Base-by-base conservation (phyloP, 306 rosid species). In the Fragaria iinumae region DNA sequence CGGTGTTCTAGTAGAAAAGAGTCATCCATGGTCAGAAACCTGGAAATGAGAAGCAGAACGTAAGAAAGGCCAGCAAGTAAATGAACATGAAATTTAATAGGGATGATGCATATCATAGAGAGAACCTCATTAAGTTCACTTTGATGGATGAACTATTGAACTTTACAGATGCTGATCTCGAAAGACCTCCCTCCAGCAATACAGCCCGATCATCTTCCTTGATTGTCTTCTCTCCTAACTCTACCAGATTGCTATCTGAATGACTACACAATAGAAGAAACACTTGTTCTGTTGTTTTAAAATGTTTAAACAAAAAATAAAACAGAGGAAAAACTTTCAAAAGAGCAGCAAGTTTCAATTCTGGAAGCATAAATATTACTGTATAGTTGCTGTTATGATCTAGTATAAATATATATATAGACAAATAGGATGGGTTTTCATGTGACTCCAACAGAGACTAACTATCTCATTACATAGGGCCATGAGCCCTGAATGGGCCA, bases 21-120 rank as follows among this genome's bases (percentile, higher is more conserved):
- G 57, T 92, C 99, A 66, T 96, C 99, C 97, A 96, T 82, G 41
- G 97, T 91, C 84, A 92, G 71, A 86, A 96, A 96, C 93, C 99
- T 96, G 80, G 69, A 81, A 75, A 72, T 72, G 71, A 75, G 77
- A 64, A 56, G 79, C 53, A 86, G 53, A 71, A 76, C 68, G 64
- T 79, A 76, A 84, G 82, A 71, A 83, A 77, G 57, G 68, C 76
- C 44, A 67, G 57, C 44, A 72, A 79, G 20, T 80, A 65, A 52
- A 77, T 60, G 73, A 68, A 67, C 53, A 67, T 53, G 57, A 64
- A 87, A 80, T 34, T 74, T 76, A 59, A 60, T 66, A 71, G 74
- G 48, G 18, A 66, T 38, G 70, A 20, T 14, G 76, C 18, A 68
- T 47, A 76, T 70, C 36, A 53, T 57, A 64, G 68, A 71, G 81